phyloP scores from a whole-genome alignment of 2,329 filamentous ascomycete genomes.

The Tricladium varicosporioides region DNA sequence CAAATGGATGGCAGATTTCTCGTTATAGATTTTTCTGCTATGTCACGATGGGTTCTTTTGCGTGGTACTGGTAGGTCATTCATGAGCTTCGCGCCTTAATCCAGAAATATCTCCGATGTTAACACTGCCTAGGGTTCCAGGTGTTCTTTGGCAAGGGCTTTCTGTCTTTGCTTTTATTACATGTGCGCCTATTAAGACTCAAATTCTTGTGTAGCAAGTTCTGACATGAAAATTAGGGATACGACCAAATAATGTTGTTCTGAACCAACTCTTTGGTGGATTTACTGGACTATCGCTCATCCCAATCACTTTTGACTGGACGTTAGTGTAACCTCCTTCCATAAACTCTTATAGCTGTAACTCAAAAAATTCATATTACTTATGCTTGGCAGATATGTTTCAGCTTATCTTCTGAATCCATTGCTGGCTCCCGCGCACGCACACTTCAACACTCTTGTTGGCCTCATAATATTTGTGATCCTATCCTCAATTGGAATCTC shows the following conservation, averaged over 20 bases:
- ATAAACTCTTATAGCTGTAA: no score
- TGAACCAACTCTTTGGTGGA: conserved; percentile 74
- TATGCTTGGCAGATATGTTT: conserved; percentile 15
- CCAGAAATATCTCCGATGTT: not conserved
- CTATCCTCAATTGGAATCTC: conserved; percentile 58
- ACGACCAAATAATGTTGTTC: conserved; percentile 61
- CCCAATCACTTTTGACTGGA: conserved; percentile 76
- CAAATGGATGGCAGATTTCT: conserved; percentile 54
- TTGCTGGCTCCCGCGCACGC: conserved; percentile 70
- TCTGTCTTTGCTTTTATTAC: conserved; percentile 71
- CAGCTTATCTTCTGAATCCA: conserved; percentile 54
- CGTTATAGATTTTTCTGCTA: conserved; percentile 39
- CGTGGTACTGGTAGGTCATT: conserved; percentile 45
- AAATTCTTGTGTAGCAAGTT: no score
- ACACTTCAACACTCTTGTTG: conserved; percentile 69
- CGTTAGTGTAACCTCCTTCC: conserved; percentile 40
- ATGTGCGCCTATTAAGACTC: conserved; percentile 56
- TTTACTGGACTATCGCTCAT: conserved; percentile 63
- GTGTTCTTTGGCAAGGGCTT: conserved; percentile 64
- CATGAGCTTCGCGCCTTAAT: not conserved
- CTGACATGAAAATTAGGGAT: conserved; percentile 55
- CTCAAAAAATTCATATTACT: conserved; percentile 31
- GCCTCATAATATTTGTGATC: conserved; percentile 64
- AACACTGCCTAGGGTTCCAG: conserved; percentile 40
- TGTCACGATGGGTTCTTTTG: conserved; percentile 42